These are phyloP conservation scores for Dryadomyces sulphureus DNA, from an alignment of 2,329 filamentous ascomycete species.

Conservation along the genomic window DNA sequence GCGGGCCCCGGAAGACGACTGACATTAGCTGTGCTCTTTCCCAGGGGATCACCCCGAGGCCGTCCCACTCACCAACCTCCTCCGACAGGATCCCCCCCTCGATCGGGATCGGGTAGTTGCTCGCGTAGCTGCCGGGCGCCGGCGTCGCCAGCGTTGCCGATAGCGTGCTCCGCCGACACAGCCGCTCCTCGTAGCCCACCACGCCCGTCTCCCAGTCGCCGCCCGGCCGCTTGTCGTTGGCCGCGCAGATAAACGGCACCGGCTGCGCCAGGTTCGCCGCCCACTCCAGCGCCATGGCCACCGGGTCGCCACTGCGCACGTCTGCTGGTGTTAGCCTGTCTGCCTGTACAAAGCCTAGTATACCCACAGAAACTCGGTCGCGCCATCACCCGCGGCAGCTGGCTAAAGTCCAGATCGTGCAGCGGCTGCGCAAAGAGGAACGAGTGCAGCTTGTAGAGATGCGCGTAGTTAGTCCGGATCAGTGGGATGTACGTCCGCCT, in stretches of 20 bases:
- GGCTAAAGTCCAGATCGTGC: conserved; percentile 25
- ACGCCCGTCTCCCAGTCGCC: conserved; percentile 62
- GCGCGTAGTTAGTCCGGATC: conserved; percentile 40
- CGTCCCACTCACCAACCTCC: conserved; percentile 35
- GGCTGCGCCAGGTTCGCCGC: conserved; percentile 22
- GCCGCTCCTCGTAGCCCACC: conserved; percentile 53
- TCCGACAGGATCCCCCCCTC: conserved; percentile 57
- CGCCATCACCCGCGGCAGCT: conserved; percentile 21
- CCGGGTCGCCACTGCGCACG: conserved; percentile 42
- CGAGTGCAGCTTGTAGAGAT: conserved; percentile 41
- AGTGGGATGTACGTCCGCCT: conserved; percentile 54
- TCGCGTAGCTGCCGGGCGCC: conserved; percentile 28
- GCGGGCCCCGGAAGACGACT: conserved; percentile 60
- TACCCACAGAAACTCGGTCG: conserved; percentile 26
- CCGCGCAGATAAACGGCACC: conserved; percentile 56
- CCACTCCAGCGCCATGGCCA: conserved; percentile 46
- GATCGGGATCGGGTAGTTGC: conserved; percentile 57
- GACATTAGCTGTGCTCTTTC: not conserved
- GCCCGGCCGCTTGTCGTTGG: conserved; percentile 61
- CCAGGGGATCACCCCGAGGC: not conserved
- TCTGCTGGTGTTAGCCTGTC: no score
- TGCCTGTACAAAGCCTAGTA: no score
- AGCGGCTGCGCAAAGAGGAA: conserved; percentile 39
- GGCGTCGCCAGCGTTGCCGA: conserved; percentile 52
- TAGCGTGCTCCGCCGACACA: conserved; percentile 61